Percentiles rank a stretch among this genome's conserved stretches.
Conservation (phyloP, 169 alveolate genomes). For the Hepatocystis sp. region DNA sequence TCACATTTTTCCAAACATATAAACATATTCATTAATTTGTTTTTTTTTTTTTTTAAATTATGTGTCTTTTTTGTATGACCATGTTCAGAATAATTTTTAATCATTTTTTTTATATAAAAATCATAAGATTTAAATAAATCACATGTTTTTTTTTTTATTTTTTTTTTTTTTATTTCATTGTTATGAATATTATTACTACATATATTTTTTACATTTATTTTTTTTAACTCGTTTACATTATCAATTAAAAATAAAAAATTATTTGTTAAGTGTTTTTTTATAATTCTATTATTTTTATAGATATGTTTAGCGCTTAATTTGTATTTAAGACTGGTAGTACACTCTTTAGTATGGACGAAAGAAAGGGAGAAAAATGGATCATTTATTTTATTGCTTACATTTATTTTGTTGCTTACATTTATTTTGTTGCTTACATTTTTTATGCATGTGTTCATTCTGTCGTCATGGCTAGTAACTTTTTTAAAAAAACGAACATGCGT, state of each 20-base stretch:
- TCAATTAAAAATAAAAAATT: constrained; percentile 19
- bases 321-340: background rate
- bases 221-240: background rate
- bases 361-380: background rate
- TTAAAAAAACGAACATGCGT: background rate
- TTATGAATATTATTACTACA: no score
- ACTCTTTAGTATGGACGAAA: background rate
- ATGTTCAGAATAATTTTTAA: background rate
- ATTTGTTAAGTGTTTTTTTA: constrained; percentile 14
- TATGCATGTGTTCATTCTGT: no score
- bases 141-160: constrained; percentile 22
- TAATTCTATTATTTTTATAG: background rate
- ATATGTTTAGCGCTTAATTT: background rate
- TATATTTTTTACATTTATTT: constrained; percentile 1
- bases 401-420: no score
- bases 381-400: no score
- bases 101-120: background rate
- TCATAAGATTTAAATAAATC: background rate
- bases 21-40: constrained; percentile 19
- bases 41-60: constrained; percentile 9
- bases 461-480: no score
- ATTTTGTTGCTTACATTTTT: no score
- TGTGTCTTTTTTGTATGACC: background rate
- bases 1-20: constrained; percentile 67
- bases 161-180: background rate